Conservation (phyloP, 108 stramenopile genomes). For the Cyclotella atomus region DNA sequence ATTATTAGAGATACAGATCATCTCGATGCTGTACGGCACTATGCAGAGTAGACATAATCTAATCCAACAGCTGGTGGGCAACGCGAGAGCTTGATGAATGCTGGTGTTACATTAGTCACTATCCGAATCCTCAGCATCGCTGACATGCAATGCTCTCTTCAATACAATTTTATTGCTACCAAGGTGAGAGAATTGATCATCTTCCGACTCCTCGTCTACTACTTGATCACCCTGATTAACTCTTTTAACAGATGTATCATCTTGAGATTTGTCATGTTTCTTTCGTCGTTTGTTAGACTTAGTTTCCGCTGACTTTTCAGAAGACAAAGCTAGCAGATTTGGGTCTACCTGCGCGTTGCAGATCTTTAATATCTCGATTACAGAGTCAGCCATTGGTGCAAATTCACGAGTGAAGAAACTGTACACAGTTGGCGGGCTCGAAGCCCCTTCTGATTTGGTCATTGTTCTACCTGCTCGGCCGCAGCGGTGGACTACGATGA, state of each 20-base stretch:
- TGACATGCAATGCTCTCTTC: constrained; percentile 69
- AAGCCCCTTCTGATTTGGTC: constrained; percentile 19
- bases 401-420: constrained; percentile 82
- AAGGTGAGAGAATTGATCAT: constrained; percentile 53
- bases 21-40: no score
- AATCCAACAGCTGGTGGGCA: no score
- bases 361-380: constrained; percentile 55
- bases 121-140: constrained; percentile 57
- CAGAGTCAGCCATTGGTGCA: constrained; percentile 64
- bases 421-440: constrained; percentile 52
- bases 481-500: constrained; percentile 84
- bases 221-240: not conserved
- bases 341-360: constrained; percentile 80
- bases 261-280: not conserved
- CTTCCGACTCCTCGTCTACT: constrained; percentile 29
- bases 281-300: constrained; percentile 18
- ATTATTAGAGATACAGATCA: no score
- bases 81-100: no score
- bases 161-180: constrained; percentile 55
- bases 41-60: no score
- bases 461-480: constrained; percentile 60
- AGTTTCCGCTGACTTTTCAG: constrained; percentile 10
- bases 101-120: not conserved
- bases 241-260: no score
- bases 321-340: constrained; percentile 62